Base-by-base conservation (phyloP, 192 early-diverging fungal species). In the Linnemannia elongata region DNA sequence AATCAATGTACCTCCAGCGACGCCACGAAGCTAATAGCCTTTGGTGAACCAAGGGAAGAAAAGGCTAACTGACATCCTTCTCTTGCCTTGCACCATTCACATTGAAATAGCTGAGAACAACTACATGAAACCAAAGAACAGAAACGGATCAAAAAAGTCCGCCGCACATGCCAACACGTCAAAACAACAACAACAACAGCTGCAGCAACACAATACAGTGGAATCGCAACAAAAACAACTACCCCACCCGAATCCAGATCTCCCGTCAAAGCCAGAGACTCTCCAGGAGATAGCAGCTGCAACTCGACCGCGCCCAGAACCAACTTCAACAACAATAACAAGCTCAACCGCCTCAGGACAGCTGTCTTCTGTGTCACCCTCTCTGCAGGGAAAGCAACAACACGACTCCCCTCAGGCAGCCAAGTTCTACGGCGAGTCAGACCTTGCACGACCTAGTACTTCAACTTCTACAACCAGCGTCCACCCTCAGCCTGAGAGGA, bases 71-170 rank as follows among this genome's bases (percentile, higher is more conserved):
- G 30, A n/a, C 69, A 15, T 24, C 2, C 39, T n/a, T 38, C 18
- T 42, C 36, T 24, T 22, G 2, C 69, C 38, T n/a, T 71, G 4
- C 22, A 20, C 39, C 24, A 12, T 20, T 17, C 33, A 33, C 13
- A 66, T 66, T 10, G 4, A 27, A 27, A 30, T 66, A 66, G 60
- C 60, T 66, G 60, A 10, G 60, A 66, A 66, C 60, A 66, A 78
- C 47, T 71, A 52, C 73, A 86, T 86, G 83, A 86, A 86, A 74
- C 77, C 83, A 80, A 86, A 75, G 74, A 42, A 79, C 35, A 86
- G 60, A 75, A 86, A 77, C 74, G 79, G 79, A 86, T 77, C 75
- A 86, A 77, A 80, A 54, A 78, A 76, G 44, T 70, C 84, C 41
- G 24, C 76, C 63, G 49, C 49, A 52, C 78, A 74, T 75, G 77